These are phyloP conservation scores for Pseudopyrenochaeta lycopersici DNA, from an alignment of 2,329 filamentous ascomycete genomes.

Conservation along the genomic window DNA sequence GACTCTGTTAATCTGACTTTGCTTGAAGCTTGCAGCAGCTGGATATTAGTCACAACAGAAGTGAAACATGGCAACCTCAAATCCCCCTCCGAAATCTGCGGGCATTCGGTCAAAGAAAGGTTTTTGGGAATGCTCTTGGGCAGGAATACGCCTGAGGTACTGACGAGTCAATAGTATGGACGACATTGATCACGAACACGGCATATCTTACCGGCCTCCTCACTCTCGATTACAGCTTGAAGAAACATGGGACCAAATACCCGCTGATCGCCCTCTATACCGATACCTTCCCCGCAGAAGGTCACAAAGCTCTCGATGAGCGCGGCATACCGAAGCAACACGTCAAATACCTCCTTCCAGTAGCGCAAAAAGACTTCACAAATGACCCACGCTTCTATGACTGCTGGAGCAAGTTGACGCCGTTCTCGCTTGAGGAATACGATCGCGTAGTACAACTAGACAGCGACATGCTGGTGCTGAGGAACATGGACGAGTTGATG, in stretches of 20 bases:
- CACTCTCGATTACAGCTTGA: constrained; percentile 81
- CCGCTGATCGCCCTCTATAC: constrained; percentile 87
- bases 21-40: neutral
- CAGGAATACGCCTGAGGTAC: constrained; percentile 15
- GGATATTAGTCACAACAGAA: neutral
- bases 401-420: constrained; percentile 86
- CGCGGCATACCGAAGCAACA: constrained; percentile 75
- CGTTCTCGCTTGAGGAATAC: constrained; percentile 80
- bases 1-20: neutral
- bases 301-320: constrained; percentile 72
- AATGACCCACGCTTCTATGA: constrained; percentile 87
- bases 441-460: constrained; percentile 84
- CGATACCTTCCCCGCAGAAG: constrained; percentile 73
- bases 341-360: constrained; percentile 77
- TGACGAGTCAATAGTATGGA: constrained; percentile 72
- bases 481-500: constrained; percentile 95
- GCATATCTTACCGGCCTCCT: constrained; percentile 83
- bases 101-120: constrained; percentile 51
- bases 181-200: constrained; percentile 84
- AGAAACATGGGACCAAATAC: constrained; percentile 71
- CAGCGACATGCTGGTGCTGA: constrained; percentile 83
- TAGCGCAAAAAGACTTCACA: constrained; percentile 70
- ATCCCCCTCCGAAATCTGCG: constrained; percentile 14
- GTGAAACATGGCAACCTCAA: constrained; percentile 7
- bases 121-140: constrained; percentile 10